Base-by-base conservation (phyloP, 257 asterid species). In the Scutellaria baicalensis region DNA sequence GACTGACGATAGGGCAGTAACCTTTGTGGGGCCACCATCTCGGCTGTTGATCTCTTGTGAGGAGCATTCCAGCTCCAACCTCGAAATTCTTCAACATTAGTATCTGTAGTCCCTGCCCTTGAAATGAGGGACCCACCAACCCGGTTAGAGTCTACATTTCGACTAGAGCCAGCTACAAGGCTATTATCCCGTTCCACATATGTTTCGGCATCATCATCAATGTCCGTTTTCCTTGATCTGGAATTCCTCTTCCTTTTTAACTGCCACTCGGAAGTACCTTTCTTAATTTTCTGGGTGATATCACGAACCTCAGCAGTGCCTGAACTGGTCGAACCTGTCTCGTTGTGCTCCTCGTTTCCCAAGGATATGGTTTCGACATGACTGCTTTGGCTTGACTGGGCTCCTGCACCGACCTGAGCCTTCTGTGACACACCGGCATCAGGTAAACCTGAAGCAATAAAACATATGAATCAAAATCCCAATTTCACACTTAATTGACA, bases 161-260 rank as follows among this genome's bases (percentile, higher is more conserved):
- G 63, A 40, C 75, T 81, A 21, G 75, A 69, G 56, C 73, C 56
- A 18, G 64, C 55, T 39, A 68, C 27, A 9, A 62, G 67, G 67
- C 39, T 70, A 27, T 27, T 27, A 16, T 72, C 75, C 72, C 66
- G 74, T 42, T 75, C 79, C 56, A 50, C 59, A 55, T 68, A 13
- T 56, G 69, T 75, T 69, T 64, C 80, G 5, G 77, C 60, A 63
- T 80, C 93, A 60, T 83, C 80, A 17, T 79, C 80, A 7, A 70
- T 76, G 49, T 78, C 89, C 13, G 21, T 70, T 73, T 75, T 89
- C 69, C 87, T 76, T 9, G 83, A 75, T 67, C 96, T 82, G 9
- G 89, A 83, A 68, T 88, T 92, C 47, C 96, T 82, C 86, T 87
- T 93, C 65, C 99, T 90, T 78, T 93, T 91, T 35, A 71, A 69